A percentile compares a stretch with the other conserved stretches of the same genome.
Conservation (phyloP, 2,329 filamentous ascomycete genomes). For the Penicillium verrucosum region DNA sequence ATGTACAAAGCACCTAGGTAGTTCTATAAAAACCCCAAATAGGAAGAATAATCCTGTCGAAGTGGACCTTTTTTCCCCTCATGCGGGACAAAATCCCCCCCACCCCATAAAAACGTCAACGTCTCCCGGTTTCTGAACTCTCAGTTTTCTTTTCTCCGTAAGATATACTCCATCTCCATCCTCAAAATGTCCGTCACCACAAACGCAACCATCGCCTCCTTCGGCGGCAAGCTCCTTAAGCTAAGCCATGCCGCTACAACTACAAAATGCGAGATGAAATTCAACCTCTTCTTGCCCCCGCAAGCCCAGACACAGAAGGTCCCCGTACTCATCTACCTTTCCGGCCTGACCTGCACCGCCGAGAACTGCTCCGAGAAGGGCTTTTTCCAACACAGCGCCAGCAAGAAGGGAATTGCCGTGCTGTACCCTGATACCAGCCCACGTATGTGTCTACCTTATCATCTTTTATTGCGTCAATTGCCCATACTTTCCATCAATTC, state of each 20-base stretch:
- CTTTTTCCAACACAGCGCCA: conserved; percentile 84
- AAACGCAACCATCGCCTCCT: conserved; percentile 83
- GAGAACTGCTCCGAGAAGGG: conserved; percentile 76
- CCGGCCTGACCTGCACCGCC: conserved; percentile 89
- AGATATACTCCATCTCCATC: not conserved
- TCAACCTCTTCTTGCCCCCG: conserved; percentile 88
- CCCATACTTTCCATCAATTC: not conserved
- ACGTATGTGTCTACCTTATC: conserved; percentile 52
- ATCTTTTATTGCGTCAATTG: not conserved
- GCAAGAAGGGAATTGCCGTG: conserved; percentile 79
- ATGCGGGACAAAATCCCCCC: conserved; percentile 23
- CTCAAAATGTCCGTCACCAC: conserved; percentile 75
- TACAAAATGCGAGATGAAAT: conserved; percentile 83
- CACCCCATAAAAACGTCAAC: conserved; percentile 18
- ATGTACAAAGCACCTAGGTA: too few relatives aligned
- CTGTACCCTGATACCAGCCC: conserved; percentile 95
- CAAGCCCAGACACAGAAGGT: conserved; percentile 63
- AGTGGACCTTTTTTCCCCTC: conserved; percentile 28
- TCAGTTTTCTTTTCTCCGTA: not conserved
- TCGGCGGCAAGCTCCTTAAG: conserved; percentile 93
- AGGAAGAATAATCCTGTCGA: conserved; percentile 2
- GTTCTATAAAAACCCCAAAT: not conserved
- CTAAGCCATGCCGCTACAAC: conserved; percentile 77
- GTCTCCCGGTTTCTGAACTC: not conserved
- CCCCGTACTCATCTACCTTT: conserved; percentile 88